Conservation (phyloP, 345 rosid genomes). For the Eucalyptus coolabah region DNA sequence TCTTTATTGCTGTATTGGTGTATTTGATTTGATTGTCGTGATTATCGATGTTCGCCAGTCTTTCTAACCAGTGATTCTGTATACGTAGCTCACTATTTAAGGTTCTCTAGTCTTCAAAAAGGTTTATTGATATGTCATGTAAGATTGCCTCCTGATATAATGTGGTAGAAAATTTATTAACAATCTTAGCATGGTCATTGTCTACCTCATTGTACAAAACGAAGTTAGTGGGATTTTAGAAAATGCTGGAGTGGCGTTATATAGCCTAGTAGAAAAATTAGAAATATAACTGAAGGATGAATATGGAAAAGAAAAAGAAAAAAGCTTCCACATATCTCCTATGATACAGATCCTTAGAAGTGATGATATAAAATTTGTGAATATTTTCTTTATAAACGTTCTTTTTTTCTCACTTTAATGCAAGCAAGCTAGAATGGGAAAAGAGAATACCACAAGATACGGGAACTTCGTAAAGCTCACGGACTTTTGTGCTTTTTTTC, state of each 20-base stretch:
- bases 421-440: background rate
- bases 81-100: background rate
- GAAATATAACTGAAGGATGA: background rate
- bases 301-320: no score
- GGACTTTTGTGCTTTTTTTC: background rate
- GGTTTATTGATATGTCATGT: background rate
- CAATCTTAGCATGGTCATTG: background rate
- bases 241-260: background rate
- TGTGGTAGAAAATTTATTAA: background rate
- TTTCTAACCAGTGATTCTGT: background rate
- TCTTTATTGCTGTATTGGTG: background rate
- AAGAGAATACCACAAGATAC: background rate
- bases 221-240: background rate
- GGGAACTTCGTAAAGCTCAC: background rate
- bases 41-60: background rate
- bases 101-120: background rate
- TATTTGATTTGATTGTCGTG: background rate
- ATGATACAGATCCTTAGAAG: background rate
- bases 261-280: background rate
- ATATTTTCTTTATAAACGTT: background rate
- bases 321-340: background rate
- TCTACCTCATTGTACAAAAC: background rate
- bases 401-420: background rate
- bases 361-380: background rate
- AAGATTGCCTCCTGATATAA: fast-evolving